Evolutionary conservation across 2,329 filamentous ascomycete species (phyloP), one percentile per base, ranked within the genome.

Genomic region (Hypoxylon sp.): DNA sequence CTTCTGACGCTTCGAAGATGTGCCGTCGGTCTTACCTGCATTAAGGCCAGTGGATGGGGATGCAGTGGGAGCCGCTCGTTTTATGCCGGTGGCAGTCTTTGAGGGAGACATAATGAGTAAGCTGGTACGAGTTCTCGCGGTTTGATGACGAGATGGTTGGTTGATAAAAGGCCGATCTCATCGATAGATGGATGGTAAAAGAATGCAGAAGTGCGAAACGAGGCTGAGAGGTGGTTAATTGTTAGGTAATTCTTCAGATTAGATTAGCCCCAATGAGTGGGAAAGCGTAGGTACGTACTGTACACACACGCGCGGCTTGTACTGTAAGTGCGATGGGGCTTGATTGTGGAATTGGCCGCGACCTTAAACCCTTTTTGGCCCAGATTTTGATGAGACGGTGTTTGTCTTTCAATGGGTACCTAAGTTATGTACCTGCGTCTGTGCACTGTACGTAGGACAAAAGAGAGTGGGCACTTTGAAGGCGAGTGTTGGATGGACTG

Each of bases 1-100:
- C 80, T 91, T 90, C 68, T 85, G 84, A 78, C 89, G 90, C 62
- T 87, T 87, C 53, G 88, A 86, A 15, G 92, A 92, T 67, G 89
- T 89, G 69, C 82, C 82, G 51, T 89, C 87, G 17, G 80, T 75
- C 35, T 80, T 81, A 47, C 79, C 81, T 5, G 79, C 78, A n/a
- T 80, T 84, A 39, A 86, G 87, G 17, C 17, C 17, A 4, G 83
- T 80, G 42, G 84, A 57, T 50, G 66, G 86, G 24, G 84, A 91
- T 50, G 85, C 89, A 44, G 89, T 88, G 47, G 85, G 89, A 44
- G 89, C 88, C 47, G 88, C 84, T 62, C 79, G 75, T 73, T 82
- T 88, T 37, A 61, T 2, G 73, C 77, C 82, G 83, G 79, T 86
- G 61, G 75, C 84, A 72, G 93, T 82, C 75, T 91, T 91, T 56